Percentiles rank a stretch among this genome's conserved stretches.
Evolutionary conservation across 345 rosid genomes (phyloP).

Genomic region (Brassica carinata): DNA sequence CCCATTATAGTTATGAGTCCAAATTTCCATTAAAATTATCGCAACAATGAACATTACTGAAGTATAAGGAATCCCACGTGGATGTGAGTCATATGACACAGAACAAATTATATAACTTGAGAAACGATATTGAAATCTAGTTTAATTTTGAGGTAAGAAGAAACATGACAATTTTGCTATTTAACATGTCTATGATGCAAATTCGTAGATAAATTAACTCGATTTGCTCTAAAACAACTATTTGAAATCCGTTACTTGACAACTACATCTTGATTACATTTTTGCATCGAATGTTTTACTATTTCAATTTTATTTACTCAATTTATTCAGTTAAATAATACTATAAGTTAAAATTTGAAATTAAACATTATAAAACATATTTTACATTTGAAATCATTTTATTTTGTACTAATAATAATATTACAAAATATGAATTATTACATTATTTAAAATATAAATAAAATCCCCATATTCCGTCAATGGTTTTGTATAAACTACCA

Average conservation of each 20-base stretch:
- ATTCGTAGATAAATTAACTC: background rate
- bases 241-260: background rate
- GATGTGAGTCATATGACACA: slow-evolving; percentile 23
- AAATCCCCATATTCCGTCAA: background rate
- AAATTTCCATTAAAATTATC: too few relatives aligned
- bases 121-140: background rate
- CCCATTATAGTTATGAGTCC: too few relatives aligned
- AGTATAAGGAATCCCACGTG: slow-evolving; percentile 15
- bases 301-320: background rate
- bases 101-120: background rate
- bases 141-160: background rate
- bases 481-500: too few relatives aligned
- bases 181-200: background rate
- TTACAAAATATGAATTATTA: background rate
- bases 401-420: background rate
- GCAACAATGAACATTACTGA: too few relatives aligned
- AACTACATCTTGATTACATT: background rate
- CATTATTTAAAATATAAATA: background rate
- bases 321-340: background rate
- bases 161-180: background rate
- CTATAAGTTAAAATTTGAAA: background rate
- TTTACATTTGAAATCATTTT: background rate
- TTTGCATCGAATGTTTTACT: background rate
- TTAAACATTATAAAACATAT: too few relatives aligned
- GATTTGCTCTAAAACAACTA: background rate